Conservation (phyloP, 208 protist species). For the Leishmania braziliensis region DNA sequence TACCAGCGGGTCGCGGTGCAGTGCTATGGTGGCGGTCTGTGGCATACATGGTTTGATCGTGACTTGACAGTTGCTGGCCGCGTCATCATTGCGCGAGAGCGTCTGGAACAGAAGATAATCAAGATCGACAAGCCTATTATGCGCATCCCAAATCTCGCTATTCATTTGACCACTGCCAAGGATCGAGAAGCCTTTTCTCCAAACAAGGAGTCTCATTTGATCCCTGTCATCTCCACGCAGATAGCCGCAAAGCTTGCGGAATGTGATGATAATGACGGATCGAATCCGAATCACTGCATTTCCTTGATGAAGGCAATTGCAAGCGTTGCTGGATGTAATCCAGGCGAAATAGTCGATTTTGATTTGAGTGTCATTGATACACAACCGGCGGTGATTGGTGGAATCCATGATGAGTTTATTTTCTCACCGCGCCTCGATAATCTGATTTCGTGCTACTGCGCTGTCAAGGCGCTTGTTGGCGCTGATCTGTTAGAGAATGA, state of each 20-base stretch:
- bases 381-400: slow-evolving; percentile 90
- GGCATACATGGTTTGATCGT: slow-evolving; percentile 93
- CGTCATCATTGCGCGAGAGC: slow-evolving; percentile 53
- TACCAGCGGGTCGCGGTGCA: slow-evolving; percentile 79
- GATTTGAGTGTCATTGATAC: slow-evolving; percentile 96
- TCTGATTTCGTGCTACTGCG: slow-evolving; percentile 94
- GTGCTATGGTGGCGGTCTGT: slow-evolving; percentile 88
- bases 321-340: slow-evolving; percentile 47
- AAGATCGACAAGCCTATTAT: slow-evolving; percentile 92
- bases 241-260: slow-evolving; percentile 34
- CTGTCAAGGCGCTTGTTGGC: slow-evolving; percentile 80
- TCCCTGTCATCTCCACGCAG: slow-evolving; percentile 88
- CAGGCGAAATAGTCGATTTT: slow-evolving; percentile 92
- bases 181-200: slow-evolving; percentile 89
- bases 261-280: slow-evolving; percentile 13
- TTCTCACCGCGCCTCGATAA: slow-evolving; percentile 97
- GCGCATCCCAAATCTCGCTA: slow-evolving; percentile 95
- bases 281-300: slow-evolving; percentile 53
- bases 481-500: slow-evolving; percentile 56
- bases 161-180: slow-evolving; percentile 90
- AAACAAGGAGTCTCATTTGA: slow-evolving; percentile 96
- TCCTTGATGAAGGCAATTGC: slow-evolving; percentile 81
- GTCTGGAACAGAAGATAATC: slow-evolving; percentile 62
- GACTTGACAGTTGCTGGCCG: slow-evolving; percentile 89
- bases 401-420: slow-evolving; percentile 95